phyloP scores from a whole-genome alignment of 768 basidiomycete genomes.

The Lyophyllum shimeji region DNA sequence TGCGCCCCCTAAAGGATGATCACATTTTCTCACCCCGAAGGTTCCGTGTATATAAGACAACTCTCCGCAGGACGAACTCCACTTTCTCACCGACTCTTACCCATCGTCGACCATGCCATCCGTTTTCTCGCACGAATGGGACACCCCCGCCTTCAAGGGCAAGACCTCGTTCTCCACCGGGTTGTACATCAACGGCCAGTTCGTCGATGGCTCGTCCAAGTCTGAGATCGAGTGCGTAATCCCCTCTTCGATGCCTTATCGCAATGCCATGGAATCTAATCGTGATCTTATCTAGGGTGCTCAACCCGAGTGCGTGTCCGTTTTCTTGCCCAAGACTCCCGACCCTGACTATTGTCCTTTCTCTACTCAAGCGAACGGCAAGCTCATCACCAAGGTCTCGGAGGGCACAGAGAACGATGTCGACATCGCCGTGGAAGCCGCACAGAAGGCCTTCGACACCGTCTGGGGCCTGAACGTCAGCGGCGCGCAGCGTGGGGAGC shows the following conservation, averaged over 20 bases:
- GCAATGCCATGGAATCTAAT: background rate
- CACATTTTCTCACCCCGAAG: background rate
- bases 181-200: conserved; percentile 74
- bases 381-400: conserved; percentile 53
- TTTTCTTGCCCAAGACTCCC: background rate
- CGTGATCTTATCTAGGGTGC: conserved; percentile 35
- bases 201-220: conserved; percentile 49
- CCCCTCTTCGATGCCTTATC: conserved; percentile 4
- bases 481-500: conserved; percentile 35
- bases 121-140: conserved; percentile 48
- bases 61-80: background rate
- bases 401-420: conserved; percentile 71
- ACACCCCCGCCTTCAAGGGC: conserved; percentile 55
- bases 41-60: background rate
- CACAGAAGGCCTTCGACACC: conserved; percentile 38
- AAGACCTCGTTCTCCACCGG: conserved; percentile 62
- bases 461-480: conserved; percentile 52
- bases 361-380: conserved; percentile 51
- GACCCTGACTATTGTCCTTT: conserved; percentile 7
- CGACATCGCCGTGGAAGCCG: conserved; percentile 68
- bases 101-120: conserved; percentile 25
- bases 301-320: conserved; percentile 47
- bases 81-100: background rate
- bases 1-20: background rate
- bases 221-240: conserved; percentile 61